A percentile compares a stretch with the other conserved stretches of the same genome.
phyloP scores from a whole-genome alignment of 2,329 filamentous ascomycete species.

The Diaporthe sp. region DNA sequence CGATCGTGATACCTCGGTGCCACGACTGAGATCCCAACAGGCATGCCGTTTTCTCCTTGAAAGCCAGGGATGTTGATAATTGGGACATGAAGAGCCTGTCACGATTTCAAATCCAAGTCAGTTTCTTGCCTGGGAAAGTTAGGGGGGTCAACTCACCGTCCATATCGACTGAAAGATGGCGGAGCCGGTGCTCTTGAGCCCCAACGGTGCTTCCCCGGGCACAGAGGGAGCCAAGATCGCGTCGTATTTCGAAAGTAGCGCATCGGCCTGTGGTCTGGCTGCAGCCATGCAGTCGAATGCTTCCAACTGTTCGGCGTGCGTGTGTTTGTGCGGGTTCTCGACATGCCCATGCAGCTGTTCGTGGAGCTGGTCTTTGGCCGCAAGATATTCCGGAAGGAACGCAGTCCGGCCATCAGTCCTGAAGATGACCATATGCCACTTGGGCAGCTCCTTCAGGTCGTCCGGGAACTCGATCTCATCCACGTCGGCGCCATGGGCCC shows the following conservation, averaged over 20 bases:
- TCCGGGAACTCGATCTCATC: constrained; percentile 64
- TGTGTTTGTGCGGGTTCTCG: constrained; percentile 55
- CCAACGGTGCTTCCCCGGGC: constrained; percentile 67
- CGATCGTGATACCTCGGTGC: constrained; percentile 56
- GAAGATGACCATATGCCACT: constrained; percentile 64
- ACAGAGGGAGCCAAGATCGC: constrained; percentile 69
- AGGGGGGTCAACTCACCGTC: constrained; percentile 54
- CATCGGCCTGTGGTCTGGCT: constrained; percentile 65
- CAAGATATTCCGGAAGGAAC: constrained; percentile 64
- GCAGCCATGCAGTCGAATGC: constrained; percentile 66
- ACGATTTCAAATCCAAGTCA: neutral
- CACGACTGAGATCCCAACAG: constrained; percentile 67
- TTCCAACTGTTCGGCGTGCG: constrained; percentile 59
- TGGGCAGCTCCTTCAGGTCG: constrained; percentile 57
- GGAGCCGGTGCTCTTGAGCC: constrained; percentile 63
- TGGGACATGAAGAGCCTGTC: constrained; percentile 65
- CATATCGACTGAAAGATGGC: constrained; percentile 62
- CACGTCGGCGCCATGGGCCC: constrained; percentile 61
- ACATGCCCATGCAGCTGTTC: constrained; percentile 59
- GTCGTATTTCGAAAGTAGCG: constrained; percentile 60
- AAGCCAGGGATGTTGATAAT: constrained; percentile 75
- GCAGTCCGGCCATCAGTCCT: constrained; percentile 61
- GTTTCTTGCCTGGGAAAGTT: too few species aligned
- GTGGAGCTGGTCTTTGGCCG: constrained; percentile 58
- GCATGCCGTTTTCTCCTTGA: constrained; percentile 64